Base-by-base conservation (phyloP, 192 early-diverging fungal genomes). In the Rhizoclosmatium sp. region DNA sequence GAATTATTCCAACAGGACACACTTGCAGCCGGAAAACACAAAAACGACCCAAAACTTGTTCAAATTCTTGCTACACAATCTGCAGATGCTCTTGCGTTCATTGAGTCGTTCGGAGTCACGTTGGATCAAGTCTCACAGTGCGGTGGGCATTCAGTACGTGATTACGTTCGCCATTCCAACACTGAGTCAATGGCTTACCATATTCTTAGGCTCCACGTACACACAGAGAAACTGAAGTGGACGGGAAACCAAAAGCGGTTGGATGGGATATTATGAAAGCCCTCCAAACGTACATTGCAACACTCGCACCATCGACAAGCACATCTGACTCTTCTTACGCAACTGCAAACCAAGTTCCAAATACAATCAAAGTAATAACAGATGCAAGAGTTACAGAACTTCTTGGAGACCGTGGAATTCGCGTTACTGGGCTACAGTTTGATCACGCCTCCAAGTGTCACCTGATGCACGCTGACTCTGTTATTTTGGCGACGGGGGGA, bases 401-500 rank as follows among this genome's bases (percentile, higher is more conserved):
- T 14, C 82, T 94, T 59, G 77, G 68, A 4, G 77, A 78, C 12
- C 31, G 82, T 83, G 68, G 49, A 7, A 12, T 19, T 4, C 19
- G 80, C 82, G 59, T 70, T 14, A 44, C 23, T 1, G 79, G 72
- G 3, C 71, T 72, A 10, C 59, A 59, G 10, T 65, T 75, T 51
- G 71, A 47, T 31, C 9, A 64, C 39, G 41, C 42, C 58, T 9
- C 16, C 1, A n/a, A 21, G 61, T 88, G 89, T 74, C 84, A 85
- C 69, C 75, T 85, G 65, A 82, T 86, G 70, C 84, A 87, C 47
- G 90, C 87, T 23, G 40, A 47, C 44, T 90, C 89, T 12, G 93
- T 96, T 21, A 84, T 96, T 75, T 83, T 96, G 44, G 93, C 94
- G 3, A 96, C 94, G 49, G 94, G 94, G 78, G 94, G 94, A 72